phyloP scores from a whole-genome alignment of 2,329 filamentous ascomycete genomes.

The Hysterium pulicare region DNA sequence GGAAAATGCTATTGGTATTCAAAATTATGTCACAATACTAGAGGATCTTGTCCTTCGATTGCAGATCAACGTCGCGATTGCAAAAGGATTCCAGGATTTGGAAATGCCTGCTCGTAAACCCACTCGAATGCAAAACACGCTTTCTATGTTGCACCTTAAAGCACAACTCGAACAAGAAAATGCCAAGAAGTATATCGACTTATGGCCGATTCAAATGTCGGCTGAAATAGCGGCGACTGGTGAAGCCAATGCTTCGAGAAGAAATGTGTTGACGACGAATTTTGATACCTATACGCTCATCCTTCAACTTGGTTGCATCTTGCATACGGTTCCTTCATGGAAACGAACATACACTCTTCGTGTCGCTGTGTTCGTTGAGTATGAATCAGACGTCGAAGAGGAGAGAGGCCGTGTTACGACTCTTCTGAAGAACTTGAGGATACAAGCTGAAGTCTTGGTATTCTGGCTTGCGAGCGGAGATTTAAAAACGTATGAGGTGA shows the following conservation, averaged over 20 bases:
- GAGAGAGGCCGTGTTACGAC: conserved; percentile 69
- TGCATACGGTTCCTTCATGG: conserved; percentile 79
- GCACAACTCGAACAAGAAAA: conserved; percentile 46
- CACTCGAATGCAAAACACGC: conserved; percentile 21
- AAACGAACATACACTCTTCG: conserved; percentile 68
- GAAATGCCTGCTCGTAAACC: conserved; percentile 59
- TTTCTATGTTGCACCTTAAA: conserved; percentile 22
- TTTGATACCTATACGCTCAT: conserved; percentile 92
- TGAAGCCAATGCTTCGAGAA: conserved; percentile 42
- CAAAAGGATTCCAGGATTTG: conserved; percentile 73
- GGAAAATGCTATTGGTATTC: conserved; percentile 65
- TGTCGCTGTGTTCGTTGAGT: conserved; percentile 85
- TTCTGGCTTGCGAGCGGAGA: conserved; percentile 77
- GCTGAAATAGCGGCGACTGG: conserved; percentile 66
- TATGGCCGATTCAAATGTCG: conserved; percentile 94
- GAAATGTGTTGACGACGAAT: conserved; percentile 75
- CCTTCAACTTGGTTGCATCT: conserved; percentile 78
- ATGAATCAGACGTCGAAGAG: conserved; percentile 78
- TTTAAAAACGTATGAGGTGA: conserved; percentile 67
- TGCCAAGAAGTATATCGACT: conserved; percentile 74
- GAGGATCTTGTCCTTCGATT: conserved; percentile 76
- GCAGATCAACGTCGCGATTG: conserved; percentile 80
- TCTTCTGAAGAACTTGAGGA: conserved; percentile 75
- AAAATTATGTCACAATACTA: conserved; percentile 75
- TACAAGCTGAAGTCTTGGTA: conserved; percentile 74